Conservation (phyloP, 768 basidiomycete genomes). For the Rubroboletus satanas region DNA sequence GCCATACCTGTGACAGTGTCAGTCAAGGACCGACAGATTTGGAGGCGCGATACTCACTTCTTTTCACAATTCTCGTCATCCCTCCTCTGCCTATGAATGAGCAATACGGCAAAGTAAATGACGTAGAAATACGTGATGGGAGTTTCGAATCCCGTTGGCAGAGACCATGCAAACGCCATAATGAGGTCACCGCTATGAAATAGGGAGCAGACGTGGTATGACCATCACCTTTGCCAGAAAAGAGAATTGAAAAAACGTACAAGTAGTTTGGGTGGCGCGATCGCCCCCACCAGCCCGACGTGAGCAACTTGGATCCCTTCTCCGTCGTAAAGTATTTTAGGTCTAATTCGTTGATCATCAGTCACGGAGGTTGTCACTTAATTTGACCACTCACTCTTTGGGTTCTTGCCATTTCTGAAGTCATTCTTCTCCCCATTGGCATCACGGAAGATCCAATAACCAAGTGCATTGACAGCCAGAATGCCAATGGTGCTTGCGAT, state of each 20-base stretch:
- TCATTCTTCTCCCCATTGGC: conserved; percentile 95
- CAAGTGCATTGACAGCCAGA: conserved; percentile 59
- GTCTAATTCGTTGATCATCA: conserved; percentile 43
- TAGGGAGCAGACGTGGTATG: background rate
- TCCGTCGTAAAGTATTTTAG: conserved; percentile 75
- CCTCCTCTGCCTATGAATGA: conserved; percentile 84
- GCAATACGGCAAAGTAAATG: conserved; percentile 80
- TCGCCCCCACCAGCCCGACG: conserved; percentile 95
- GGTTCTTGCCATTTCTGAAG: conserved; percentile 90
- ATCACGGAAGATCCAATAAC: conserved; percentile 88
- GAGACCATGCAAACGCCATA: conserved; percentile 90
- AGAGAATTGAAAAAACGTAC: conserved; percentile 36
- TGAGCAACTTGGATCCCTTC: conserved; percentile 85
- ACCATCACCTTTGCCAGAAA: background rate
- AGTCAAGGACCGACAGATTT: background rate
- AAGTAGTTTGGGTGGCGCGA: conserved; percentile 93
- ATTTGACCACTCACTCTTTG: conserved; percentile 62
- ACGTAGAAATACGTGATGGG: conserved; percentile 97
- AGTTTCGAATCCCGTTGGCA: conserved; percentile 87
- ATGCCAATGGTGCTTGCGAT: conserved; percentile 50
- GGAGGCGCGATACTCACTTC: conserved; percentile 56
- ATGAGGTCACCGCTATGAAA: conserved; percentile 69
- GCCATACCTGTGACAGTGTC: conserved; percentile 62
- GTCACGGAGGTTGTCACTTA: background rate
- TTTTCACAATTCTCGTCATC: conserved; percentile 90